phyloP scores from a whole-genome alignment of 352 stramenopile species.

The Phytopythium kandeliae region DNA sequence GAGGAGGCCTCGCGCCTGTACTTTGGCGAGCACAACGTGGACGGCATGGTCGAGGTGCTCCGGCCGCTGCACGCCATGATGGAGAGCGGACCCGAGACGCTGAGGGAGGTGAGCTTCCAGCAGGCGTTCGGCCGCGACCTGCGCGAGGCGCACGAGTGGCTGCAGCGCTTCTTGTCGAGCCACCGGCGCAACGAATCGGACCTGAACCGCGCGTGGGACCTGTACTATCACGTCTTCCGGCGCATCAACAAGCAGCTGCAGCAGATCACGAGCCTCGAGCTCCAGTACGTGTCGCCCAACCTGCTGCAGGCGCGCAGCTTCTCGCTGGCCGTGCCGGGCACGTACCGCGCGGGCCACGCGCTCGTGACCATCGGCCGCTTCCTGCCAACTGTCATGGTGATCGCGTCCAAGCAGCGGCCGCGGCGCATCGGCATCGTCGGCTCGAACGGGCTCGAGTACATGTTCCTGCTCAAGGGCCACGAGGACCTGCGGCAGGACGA shows the following conservation, averaged over 20 bases:
- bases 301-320: slow-evolving; percentile 91
- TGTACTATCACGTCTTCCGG: slow-evolving; percentile 98
- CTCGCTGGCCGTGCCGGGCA: slow-evolving; percentile 95
- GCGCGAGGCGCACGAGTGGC: slow-evolving; percentile 73
- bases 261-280: slow-evolving; percentile 93
- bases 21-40: slow-evolving; percentile 96
- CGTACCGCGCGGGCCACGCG: slow-evolving; percentile 60
- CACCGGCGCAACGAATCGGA: slow-evolving; percentile 63
- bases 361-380: slow-evolving; percentile 87
- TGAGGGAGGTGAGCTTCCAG: slow-evolving; percentile 77
- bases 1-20: slow-evolving; percentile 96
- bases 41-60: slow-evolving; percentile 94
- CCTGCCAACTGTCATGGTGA: slow-evolving; percentile 92
- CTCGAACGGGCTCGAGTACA: slow-evolving; percentile 97
- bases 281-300: slow-evolving; percentile 94
- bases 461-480: slow-evolving; percentile 99
- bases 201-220: slow-evolving; percentile 96
- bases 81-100: slow-evolving; percentile 78
- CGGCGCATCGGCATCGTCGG: slow-evolving; percentile 94
- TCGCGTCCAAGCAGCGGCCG: slow-evolving; percentile 97
- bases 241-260: slow-evolving; percentile 87
- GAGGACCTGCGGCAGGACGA: slow-evolving; percentile 99
- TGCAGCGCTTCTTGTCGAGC: slow-evolving; percentile 55
- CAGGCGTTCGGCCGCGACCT: slow-evolving; percentile 92
- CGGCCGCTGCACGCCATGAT: slow-evolving; percentile 92